These are phyloP conservation scores for Emmonsia crescens DNA, from an alignment of 2,329 filamentous ascomycete genomes.

Conservation along the genomic window DNA sequence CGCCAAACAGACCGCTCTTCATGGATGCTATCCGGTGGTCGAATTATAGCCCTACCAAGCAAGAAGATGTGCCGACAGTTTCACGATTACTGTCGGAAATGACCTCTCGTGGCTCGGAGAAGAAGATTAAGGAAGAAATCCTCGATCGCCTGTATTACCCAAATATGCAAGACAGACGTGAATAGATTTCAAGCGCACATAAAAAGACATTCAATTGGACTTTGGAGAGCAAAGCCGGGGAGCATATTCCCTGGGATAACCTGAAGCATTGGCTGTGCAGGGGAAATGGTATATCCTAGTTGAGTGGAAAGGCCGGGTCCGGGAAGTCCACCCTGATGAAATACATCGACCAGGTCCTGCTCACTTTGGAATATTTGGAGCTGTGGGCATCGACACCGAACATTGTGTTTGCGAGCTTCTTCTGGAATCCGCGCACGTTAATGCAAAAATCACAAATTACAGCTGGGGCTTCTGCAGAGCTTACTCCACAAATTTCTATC, in stretches of 20 bases:
- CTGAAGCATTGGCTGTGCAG: constrained; percentile 17
- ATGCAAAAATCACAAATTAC: constrained; percentile 35
- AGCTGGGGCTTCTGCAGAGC: constrained; percentile 30
- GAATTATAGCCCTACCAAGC: background rate
- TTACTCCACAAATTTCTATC: constrained; percentile 28
- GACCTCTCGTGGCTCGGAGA: background rate
- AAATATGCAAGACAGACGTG: constrained; percentile 5
- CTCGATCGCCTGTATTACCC: background rate
- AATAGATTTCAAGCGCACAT: constrained; percentile 10
- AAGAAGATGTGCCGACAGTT: background rate
- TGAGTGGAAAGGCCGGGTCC: constrained; percentile 37
- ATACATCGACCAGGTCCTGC: constrained; percentile 24
- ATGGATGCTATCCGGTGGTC: background rate
- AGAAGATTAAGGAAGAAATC: constrained; percentile 1
- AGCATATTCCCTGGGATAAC: background rate
- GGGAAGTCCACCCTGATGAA: constrained; percentile 42
- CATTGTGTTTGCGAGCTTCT: constrained; percentile 27
- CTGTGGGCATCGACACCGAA: constrained; percentile 25
- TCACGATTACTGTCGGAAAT: background rate
- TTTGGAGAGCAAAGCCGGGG: background rate
- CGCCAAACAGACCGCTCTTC: background rate
- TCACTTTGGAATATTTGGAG: constrained; percentile 19
- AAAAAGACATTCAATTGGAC: constrained; percentile 15
- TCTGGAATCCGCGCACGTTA: constrained; percentile 31
- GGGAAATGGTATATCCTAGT: constrained; percentile 24